phyloP scores from a whole-genome alignment of 1,284 basidiomycete species.

The Cryptococcus sp. region DNA sequence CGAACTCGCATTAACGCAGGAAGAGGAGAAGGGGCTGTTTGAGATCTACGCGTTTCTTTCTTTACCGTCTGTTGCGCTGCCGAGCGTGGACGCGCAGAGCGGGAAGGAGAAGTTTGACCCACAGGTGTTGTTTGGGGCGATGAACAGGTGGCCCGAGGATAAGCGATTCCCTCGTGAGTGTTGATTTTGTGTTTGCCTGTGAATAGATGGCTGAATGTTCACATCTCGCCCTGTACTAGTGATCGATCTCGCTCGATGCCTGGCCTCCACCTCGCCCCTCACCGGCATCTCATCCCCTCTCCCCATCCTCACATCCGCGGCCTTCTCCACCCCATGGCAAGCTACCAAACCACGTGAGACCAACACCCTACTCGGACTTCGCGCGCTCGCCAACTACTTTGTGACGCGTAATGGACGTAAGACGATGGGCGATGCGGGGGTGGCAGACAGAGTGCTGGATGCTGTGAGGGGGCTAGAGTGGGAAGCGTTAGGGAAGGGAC shows the following conservation, averaged over 20 bases:
- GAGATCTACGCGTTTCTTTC: constrained; percentile 66
- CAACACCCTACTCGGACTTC: constrained; percentile 77
- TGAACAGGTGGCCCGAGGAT: constrained; percentile 74
- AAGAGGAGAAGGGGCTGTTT: constrained; percentile 63
- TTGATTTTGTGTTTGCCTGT: background rate
- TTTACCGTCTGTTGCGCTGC: constrained; percentile 52
- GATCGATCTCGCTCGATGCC: constrained; percentile 77
- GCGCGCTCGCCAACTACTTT: constrained; percentile 77
- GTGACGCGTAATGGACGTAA: constrained; percentile 52
- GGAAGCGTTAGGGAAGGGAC: constrained; percentile 28
- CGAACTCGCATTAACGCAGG: constrained; percentile 65
- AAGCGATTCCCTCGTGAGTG: constrained; percentile 75
- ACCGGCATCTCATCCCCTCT: constrained; percentile 54
- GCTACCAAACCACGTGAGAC: constrained; percentile 69
- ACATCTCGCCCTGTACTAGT: constrained; percentile 54
- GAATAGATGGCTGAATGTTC: background rate
- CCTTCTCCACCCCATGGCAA: constrained; percentile 59
- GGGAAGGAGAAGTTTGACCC: constrained; percentile 55
- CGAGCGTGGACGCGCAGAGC: constrained; percentile 21
- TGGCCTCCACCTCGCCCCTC: constrained; percentile 63
- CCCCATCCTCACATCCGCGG: constrained; percentile 29
- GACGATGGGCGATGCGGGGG: constrained; percentile 55
- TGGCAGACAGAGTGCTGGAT: constrained; percentile 54
- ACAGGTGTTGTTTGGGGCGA: constrained; percentile 61
- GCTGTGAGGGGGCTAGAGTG: constrained; percentile 51